Percentiles rank a stretch among this genome's conserved stretches.
These are phyloP conservation scores for Adenanthera pavonina DNA, from an alignment of 306 rosid species.

Conservation along the genomic window DNA sequence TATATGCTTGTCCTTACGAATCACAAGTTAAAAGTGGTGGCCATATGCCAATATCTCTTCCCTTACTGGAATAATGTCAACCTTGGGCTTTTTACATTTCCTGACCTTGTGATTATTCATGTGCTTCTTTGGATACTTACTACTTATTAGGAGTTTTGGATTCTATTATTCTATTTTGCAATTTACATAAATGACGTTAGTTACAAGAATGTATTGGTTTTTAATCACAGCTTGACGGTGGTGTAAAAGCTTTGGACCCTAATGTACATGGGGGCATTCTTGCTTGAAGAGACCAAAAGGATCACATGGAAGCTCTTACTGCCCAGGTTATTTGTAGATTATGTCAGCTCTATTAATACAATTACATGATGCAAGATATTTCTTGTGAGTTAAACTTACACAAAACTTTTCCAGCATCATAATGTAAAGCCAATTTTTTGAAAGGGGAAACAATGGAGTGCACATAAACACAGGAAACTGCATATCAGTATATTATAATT, in stretches of 20 bases:
- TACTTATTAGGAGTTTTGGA: not conserved
- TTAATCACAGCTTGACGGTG: constrained; percentile 82
- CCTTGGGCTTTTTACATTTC: not conserved
- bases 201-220: constrained; percentile 33
- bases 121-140: not conserved
- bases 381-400: not conserved
- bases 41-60: not conserved
- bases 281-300: constrained; percentile 87
- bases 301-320: constrained; percentile 80
- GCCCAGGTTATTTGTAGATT: constrained; percentile 83
- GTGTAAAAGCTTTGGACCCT: constrained; percentile 92
- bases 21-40: not conserved
- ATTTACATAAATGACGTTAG: not conserved
- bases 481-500: not conserved
- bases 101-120: not conserved
- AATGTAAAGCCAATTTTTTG: too few species aligned
- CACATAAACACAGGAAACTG: too few species aligned
- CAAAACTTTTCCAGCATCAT: too few species aligned
- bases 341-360: not conserved
- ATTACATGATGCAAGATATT: not conserved
- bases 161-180: not conserved
- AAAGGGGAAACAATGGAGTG: too few species aligned
- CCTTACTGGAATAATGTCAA: not conserved
- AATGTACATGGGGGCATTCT: constrained; percentile 91
- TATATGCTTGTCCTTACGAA: not conserved